Base-by-base conservation (phyloP, 306 rosid species). In the Prunus mongolica region DNA sequence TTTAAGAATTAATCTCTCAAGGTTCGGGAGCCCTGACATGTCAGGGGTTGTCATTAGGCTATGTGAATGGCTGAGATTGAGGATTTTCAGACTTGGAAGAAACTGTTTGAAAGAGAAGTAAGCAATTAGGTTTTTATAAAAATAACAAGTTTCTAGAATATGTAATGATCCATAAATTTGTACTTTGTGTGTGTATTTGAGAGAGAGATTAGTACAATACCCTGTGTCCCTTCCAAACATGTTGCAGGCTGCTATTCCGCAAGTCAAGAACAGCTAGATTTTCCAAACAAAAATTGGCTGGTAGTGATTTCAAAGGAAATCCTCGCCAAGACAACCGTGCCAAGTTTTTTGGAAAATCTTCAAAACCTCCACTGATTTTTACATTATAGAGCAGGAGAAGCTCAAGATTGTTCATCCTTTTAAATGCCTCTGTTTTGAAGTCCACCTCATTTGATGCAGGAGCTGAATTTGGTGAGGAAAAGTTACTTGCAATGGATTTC, bases 191-290 rank as follows among this genome's bases (percentile, higher is more conserved):
- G 16, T 1, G 22, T 12, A 0, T 5, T 0, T 5, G 3, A 32
- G 12, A 32, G 44, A 25, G 8, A 27, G 20, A 2, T 15, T 5
- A 3, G 0, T 30, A 64, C 68, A 3, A 1, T 64, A 64, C 68
- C 68, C 45, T 14, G 41, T 3, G 3, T 19, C 45, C 68, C 4
- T 30, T 32, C 68, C 46, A 64, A 64, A 64, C 46, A 64, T 30
- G 68, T 64, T 64, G 68, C 44, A 62, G 66, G 55, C 25, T 28
- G 69, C 61, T 74, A 20, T 74, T 5, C 24, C 27, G 20, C 70
- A 74, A 22, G 70, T 74, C 70, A 46, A 74, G 65, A 19, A 5
- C 50, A 74, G 28, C 78, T 8, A 74, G 61, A 38, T 62, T 61
- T 74, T 16, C 49, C 44, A 47, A 55, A 28, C 3, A 27, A 62